These are phyloP conservation scores for Fusarium sp. DNA, from an alignment of 2,329 filamentous ascomycete species.

Conservation along the genomic window DNA sequence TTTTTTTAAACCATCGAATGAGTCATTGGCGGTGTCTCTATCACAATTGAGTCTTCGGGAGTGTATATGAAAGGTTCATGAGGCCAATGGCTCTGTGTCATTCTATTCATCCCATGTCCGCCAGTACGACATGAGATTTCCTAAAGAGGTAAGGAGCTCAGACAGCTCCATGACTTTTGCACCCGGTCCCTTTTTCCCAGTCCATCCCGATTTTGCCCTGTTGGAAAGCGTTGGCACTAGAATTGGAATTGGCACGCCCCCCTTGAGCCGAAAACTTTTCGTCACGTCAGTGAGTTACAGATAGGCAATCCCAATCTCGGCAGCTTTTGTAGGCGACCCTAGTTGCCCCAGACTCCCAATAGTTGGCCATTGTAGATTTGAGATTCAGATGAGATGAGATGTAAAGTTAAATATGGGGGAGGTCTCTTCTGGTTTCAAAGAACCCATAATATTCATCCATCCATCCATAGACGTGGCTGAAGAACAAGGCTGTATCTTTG, in stretches of 20 bases:
- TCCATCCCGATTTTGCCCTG: constrained; percentile 46
- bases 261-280: constrained; percentile 48
- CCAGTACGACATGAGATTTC: constrained; percentile 30
- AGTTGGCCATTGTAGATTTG: constrained; percentile 2
- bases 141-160: constrained; percentile 47
- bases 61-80: neutral
- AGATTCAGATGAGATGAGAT: constrained; percentile 32
- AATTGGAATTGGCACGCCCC: constrained; percentile 25
- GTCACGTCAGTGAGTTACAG: constrained; percentile 13
- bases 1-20: neutral
- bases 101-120: neutral
- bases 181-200: constrained; percentile 27
- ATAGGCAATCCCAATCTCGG: constrained; percentile 39
- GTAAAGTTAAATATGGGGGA: constrained; percentile 30
- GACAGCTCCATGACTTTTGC: constrained; percentile 35
- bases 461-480: constrained; percentile 16
- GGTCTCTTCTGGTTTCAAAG: constrained; percentile 13
- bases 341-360: constrained; percentile 33
- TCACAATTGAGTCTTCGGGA: neutral
- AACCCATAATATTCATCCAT: neutral
- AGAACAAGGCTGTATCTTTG: constrained; percentile 21
- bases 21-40: neutral
- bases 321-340: constrained; percentile 31
- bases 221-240: neutral
- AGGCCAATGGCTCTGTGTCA: constrained; percentile 31